Evolutionary conservation across 495 filamentous ascomycete genomes (phyloP).

Genomic region (Gamarada debralockiae): DNA sequence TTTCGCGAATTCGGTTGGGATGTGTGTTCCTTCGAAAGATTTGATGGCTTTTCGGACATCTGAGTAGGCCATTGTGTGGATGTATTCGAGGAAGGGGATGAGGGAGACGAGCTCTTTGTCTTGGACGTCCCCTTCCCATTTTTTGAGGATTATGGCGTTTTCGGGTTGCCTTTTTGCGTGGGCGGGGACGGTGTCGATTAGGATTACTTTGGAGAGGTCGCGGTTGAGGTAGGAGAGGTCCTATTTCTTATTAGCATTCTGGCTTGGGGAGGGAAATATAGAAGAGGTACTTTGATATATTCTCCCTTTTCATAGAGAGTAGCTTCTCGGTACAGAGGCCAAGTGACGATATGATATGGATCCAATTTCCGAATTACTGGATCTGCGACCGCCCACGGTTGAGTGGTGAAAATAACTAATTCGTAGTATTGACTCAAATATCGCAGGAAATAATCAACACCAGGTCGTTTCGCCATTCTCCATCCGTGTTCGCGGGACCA

Average conservation of each 20-base stretch:
- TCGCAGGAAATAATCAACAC: constrained; percentile 93
- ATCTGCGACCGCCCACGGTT: constrained; percentile 76
- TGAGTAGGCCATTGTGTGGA: constrained; percentile 84
- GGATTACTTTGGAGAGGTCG: constrained; percentile 86
- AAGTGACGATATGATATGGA: constrained; percentile 93
- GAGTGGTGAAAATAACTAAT: constrained; percentile 88
- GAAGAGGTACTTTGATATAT: constrained; percentile 78
- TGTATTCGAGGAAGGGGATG: constrained; percentile 94
- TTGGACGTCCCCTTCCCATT: constrained; percentile 79
- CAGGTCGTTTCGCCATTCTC: constrained; percentile 92
- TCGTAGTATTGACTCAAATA: constrained; percentile 98
- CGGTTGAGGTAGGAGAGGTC: constrained; percentile 96
- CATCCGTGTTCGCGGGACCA: constrained; percentile 94
- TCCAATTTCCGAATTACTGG: constrained; percentile 90
- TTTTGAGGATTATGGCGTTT: constrained; percentile 86
- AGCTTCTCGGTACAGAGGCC: constrained; percentile 90
- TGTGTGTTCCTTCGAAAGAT: constrained; percentile 80
- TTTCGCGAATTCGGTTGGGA: constrained; percentile 82
- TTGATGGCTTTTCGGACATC: constrained; percentile 83
- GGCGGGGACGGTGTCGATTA: constrained; percentile 78
- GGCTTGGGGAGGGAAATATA: neutral
- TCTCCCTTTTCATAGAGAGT: constrained; percentile 93
- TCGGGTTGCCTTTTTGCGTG: constrained; percentile 85
- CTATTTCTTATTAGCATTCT: constrained; percentile 42
- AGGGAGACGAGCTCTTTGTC: constrained; percentile 82